Evolutionary conservation across 768 basidiomycete species (phyloP).

Genomic region (Lactarius hatsudake): DNA sequence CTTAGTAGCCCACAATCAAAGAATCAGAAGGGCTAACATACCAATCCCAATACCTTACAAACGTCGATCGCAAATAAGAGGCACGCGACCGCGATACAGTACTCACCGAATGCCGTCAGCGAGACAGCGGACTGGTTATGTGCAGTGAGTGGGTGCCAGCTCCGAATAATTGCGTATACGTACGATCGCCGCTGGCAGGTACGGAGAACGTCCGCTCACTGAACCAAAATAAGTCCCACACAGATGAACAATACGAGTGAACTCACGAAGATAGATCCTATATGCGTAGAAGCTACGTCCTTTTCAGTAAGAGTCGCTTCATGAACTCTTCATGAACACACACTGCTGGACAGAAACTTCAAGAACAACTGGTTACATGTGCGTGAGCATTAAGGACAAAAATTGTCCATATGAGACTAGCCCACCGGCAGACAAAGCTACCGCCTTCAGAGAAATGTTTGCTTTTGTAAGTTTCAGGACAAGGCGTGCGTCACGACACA

Average conservation of each 20-base stretch:
- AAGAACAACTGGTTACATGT: not conserved
- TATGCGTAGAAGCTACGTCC: conserved; percentile 5
- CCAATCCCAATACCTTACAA: not conserved
- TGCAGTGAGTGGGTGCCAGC: not conserved
- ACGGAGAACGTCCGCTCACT: conserved; percentile 1
- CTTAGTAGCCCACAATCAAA: not conserved
- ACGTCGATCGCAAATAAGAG: not conserved
- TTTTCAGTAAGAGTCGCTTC: not conserved
- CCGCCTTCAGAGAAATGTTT: not conserved
- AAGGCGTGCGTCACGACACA: not conserved
- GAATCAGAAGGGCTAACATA: not conserved
- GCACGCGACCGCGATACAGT: not conserved
- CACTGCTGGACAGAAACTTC: conserved; percentile 6
- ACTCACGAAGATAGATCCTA: conserved; percentile 3
- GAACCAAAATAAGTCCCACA: not conserved
- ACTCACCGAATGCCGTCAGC: conserved; percentile 7
- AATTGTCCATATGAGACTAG: not conserved
- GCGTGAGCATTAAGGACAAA: not conserved
- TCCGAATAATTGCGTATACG: not conserved
- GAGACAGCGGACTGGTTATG: not conserved
- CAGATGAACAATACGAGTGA: not conserved
- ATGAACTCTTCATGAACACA: not conserved
- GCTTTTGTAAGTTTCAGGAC: not conserved
- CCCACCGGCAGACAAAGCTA: not conserved
- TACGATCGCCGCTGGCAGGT: conserved; percentile 9